Evolutionary conservation across 768 basidiomycete genomes (phyloP), one percentile per base, ranked within the genome.

Genomic region (Lactarius hatsudake): DNA sequence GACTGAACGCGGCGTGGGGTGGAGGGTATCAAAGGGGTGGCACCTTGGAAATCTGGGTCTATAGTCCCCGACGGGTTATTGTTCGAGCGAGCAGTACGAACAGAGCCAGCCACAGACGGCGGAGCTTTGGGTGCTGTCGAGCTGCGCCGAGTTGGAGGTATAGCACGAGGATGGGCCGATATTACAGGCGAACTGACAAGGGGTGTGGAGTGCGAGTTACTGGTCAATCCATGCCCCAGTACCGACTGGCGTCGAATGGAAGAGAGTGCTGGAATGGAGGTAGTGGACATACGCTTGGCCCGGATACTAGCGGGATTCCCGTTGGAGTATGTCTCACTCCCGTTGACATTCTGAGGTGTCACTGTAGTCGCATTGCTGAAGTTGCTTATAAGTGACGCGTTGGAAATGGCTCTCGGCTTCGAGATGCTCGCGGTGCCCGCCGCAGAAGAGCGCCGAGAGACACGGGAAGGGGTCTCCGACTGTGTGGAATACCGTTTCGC

Each of bases 331-430:
- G 36, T 58, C 43, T 72, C 71, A n/a, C 45, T 56, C 45, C 71
- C 72, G 23, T 17, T 61, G 62, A 71, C 71, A 62, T 71, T 71
- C 59, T 71, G 63, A 28, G 54, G 78, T 65, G 67, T 82, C 61
- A 86, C 77, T 12, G 85, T 87, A 5, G 82, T 83, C 72, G 78
- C 81, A 55, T 74, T 73, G 36, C 79, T 80, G 10, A 76, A 70
- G 62, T 77, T 74, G 64, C 82, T 83, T 43, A 76, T 70, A 40
- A 81, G 71, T 6, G 82, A 82, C 53, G 82, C 83, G 69, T 78
- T 83, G 20, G 86, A 87, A 66, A 80, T 77, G 17, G 84, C 78
- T 26, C 86, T 80, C 28, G 86, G 81, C 75, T 87, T 87, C 10
- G 79, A 76, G 62, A 78, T 72, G 61, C 78, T 78, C 8, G 77